Evolutionary conservation across 768 basidiomycete genomes (phyloP).

Genomic region (Naematelia aurantialba): DNA sequence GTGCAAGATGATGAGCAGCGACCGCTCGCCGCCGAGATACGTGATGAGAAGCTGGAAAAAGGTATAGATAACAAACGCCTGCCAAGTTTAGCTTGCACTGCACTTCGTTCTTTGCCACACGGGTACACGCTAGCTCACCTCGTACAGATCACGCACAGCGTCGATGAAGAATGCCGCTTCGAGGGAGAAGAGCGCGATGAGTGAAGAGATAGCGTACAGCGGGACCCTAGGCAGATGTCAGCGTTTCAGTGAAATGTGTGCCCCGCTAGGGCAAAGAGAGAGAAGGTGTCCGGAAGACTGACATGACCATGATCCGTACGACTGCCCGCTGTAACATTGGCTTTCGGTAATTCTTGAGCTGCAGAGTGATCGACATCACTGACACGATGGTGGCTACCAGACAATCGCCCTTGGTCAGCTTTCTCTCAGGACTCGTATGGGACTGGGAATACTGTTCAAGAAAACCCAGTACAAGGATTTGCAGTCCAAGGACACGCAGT

Average conservation of each 20-base stretch:
- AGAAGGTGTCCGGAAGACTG: slow-evolving; percentile 49
- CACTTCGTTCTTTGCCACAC: neutral
- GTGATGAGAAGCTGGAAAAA: slow-evolving; percentile 47
- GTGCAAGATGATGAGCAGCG: slow-evolving; percentile 83
- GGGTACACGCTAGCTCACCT: slow-evolving; percentile 57
- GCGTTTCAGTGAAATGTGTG: neutral
- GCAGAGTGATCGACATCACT: slow-evolving; percentile 49
- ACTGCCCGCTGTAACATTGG: slow-evolving; percentile 66
- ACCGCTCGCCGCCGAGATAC: slow-evolving; percentile 77
- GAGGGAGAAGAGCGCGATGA: slow-evolving; percentile 88
- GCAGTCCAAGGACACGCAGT: neutral
- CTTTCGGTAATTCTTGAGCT: slow-evolving; percentile 49
- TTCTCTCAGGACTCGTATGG: too few relatives aligned
- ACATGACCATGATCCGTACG: slow-evolving; percentile 91
- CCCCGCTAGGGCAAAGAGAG: neutral
- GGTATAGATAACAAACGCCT: slow-evolving; percentile 52
- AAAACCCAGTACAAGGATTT: too few relatives aligned
- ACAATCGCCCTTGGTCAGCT: too few relatives aligned
- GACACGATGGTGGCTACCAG: slow-evolving; percentile 44
- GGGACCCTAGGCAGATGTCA: slow-evolving; percentile 55
- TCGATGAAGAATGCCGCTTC: slow-evolving; percentile 97
- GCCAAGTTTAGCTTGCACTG: neutral
- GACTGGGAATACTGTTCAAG: too few relatives aligned
- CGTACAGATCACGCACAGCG: slow-evolving; percentile 89
- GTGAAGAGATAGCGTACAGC: slow-evolving; percentile 80